Base-by-base conservation (phyloP, 306 rosid species). In the Hippophae gyantsensis region DNA sequence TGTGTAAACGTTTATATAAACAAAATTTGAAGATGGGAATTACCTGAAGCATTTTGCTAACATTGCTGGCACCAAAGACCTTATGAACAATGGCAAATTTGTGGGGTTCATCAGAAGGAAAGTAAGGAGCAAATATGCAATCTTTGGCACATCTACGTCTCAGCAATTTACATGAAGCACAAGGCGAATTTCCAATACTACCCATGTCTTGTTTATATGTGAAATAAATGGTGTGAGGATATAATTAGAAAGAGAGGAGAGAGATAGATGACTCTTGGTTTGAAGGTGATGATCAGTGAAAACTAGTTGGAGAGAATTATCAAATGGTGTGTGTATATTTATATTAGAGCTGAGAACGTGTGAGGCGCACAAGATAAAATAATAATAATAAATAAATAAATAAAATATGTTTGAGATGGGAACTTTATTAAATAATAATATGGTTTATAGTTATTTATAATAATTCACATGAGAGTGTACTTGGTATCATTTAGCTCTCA, bases 11-110 rank as follows among this genome's bases (percentile, higher is more conserved):
- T 32, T 2, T 32, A 32, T 2, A 0, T 32, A 32, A 32, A 32
- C 3, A 32, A 4, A 32, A 32, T 32, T 18, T 32, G 38, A 32
- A 32, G 5, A 32, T 32, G 3, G 11, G 40, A 68, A 38, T 3
- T 13, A 89, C 98, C 98, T 87, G 98, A 44, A 92, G 55, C 93
- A 92, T 92, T 76, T 92, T 92, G 84, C 95, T 81, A 43, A 92
- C 84, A 58, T 92, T 92, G 83, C 98, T 92, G 9, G 98, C 98
- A 13, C 98, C 98, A 42, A 87, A 92, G 72, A 92, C 86, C 76
- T 88, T 92, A 76, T 92, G 98, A 63, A 92, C 98, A 38, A 80
- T 83, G 65, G 90, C 90, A 54, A 92, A 92, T 74, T 83, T 92
- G 60, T 83, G 89, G 11, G 96, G 96, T 42, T 92, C 95, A 52